phyloP scores from a whole-genome alignment of 163 green algal genomes.

The Trebouxia gelatinosa region DNA sequence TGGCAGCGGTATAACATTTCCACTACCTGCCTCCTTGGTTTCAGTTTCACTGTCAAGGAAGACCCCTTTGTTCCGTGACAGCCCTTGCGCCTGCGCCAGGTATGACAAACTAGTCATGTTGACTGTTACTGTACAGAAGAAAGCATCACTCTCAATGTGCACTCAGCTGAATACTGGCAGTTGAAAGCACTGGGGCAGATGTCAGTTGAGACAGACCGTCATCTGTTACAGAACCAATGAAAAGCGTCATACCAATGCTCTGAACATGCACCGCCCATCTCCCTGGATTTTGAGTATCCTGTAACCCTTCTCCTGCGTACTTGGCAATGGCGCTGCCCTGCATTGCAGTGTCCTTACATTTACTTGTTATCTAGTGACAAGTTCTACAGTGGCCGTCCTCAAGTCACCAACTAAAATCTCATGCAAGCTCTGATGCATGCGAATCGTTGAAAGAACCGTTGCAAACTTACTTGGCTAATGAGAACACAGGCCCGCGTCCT shows the following conservation, averaged over 20 bases:
- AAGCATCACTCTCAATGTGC: not conserved
- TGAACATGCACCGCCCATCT: conserved; percentile 60
- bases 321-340: not conserved
- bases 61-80: conserved; percentile 43
- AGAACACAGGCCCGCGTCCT: too few relatives aligned
- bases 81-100: conserved; percentile 36
- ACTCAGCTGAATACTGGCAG: not conserved
- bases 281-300: conserved; percentile 34
- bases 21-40: conserved; percentile 32
- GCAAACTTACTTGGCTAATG: too few relatives aligned
- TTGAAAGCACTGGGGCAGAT: not conserved
- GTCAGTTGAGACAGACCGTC: not conserved
- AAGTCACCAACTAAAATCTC: too few relatives aligned
- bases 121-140: too few relatives aligned
- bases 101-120: too few relatives aligned
- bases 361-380: not conserved
- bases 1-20: not conserved
- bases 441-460: too few relatives aligned
- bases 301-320: not conserved
- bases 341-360: not conserved
- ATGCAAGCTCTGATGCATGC: too few relatives aligned
- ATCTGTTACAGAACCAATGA: too few relatives aligned
- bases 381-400: not conserved
- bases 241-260: conserved; percentile 34
- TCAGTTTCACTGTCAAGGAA: conserved; percentile 39